Conservation (phyloP, 1,284 basidiomycete genomes). For the Tylopilus sp. region DNA sequence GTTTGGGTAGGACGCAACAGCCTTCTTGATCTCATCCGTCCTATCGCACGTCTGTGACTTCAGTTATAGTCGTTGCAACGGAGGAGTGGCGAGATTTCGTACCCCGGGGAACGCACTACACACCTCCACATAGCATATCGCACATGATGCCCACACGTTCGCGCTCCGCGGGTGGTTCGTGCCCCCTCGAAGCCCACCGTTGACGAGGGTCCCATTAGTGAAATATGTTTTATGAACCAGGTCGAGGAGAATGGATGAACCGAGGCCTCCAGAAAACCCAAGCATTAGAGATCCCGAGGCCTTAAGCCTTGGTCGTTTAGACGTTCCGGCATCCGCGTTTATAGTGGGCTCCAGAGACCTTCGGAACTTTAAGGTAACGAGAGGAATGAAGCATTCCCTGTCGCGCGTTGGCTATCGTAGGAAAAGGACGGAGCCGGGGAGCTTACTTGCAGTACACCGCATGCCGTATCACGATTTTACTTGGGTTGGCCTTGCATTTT, state of each 20-base stretch:
- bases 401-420: not conserved
- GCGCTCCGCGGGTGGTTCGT: slow-evolving; percentile 61
- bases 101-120: slow-evolving; percentile 59
- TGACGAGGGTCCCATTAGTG: slow-evolving; percentile 26
- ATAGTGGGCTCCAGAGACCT: slow-evolving; percentile 59
- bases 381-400: slow-evolving; percentile 64
- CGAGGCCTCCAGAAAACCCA: slow-evolving; percentile 69
- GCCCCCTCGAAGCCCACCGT: slow-evolving; percentile 44
- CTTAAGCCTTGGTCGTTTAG: slow-evolving; percentile 51
- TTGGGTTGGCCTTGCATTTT: slow-evolving; percentile 60
- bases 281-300: slow-evolving; percentile 63
- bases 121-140: slow-evolving; percentile 66
- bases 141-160: slow-evolving; percentile 56
- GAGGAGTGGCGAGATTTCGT: slow-evolving; percentile 26
- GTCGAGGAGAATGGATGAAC: slow-evolving; percentile 68
- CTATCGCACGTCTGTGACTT: slow-evolving; percentile 48
- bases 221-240: slow-evolving; percentile 62
- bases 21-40: slow-evolving; percentile 45
- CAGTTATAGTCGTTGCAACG: slow-evolving; percentile 13
- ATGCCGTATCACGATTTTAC: slow-evolving; percentile 69
- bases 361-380: slow-evolving; percentile 60
- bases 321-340: slow-evolving; percentile 39
- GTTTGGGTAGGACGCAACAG: slow-evolving; percentile 45
- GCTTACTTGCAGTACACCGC: slow-evolving; percentile 78
- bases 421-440: not conserved